Base-by-base conservation (phyloP, 257 asterid species). In the Salvia rosmarinus region DNA sequence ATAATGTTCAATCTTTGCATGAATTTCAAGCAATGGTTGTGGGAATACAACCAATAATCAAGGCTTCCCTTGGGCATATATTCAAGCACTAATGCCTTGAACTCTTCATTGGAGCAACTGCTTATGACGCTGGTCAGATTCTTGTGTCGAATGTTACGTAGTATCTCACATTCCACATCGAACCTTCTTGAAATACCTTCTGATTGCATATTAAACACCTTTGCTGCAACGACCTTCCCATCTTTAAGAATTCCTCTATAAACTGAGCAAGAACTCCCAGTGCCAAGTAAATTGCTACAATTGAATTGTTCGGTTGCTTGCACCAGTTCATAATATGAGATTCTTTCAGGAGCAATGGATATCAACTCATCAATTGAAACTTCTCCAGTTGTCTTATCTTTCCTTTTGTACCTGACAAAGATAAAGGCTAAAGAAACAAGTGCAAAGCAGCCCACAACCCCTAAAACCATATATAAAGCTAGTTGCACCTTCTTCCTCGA, bases 381-480 rank as follows among this genome's bases (percentile, higher is more conserved):
- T 32, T 10, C 1, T 13, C 12, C 16, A 0, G 7, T 8, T 19
- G 10, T 42, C 2, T 28, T 66, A 12, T 9, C 11, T 55, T 75
- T 75, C 16, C 54, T 56, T 60, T 4, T 55, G 10, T 43, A 39
- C 60, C 66, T 60, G 9, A 55, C 10, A 34, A 32, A 1, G 37
- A 75, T 34, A 10, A 60, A 21, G 23, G 69, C 39, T 32, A 75
- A 14, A 2, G 34, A 13, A 40, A 67, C 42, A 30, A 43, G 5
- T 4, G 40, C 6, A 32, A 60, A 13, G 2, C 58, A 19, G 3
- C 13, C 76, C 12, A 60, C 43, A 4, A 55, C 67, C 14, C 81
- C 84, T 0, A 44, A 14, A 62, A 47, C 57, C 49, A 42, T 61
- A 34, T 67, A 60, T 17, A 72, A 6, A 47, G 71, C 21, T 7